Percentiles rank a stretch among this genome's conserved stretches.
Conservation (phyloP, 2,329 filamentous ascomycete genomes). For the Clonostachys sp. region DNA sequence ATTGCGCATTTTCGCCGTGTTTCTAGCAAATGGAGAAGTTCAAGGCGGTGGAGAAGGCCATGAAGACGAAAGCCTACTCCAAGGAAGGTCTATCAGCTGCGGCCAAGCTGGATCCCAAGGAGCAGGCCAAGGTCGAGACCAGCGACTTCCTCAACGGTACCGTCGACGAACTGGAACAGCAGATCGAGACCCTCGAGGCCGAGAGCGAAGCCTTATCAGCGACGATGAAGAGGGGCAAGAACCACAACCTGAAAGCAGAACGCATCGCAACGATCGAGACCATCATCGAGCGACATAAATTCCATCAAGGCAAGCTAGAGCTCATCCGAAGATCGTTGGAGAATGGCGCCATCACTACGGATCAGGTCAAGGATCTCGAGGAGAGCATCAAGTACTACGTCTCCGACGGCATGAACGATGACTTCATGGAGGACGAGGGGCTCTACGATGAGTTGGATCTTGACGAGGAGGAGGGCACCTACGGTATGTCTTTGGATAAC, state of each 20-base stretch:
- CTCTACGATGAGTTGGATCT: slow-evolving; percentile 94
- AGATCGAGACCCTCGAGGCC: slow-evolving; percentile 89
- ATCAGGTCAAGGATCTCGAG: slow-evolving; percentile 82
- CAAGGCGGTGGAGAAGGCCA: slow-evolving; percentile 99
- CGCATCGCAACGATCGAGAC: slow-evolving; percentile 82
- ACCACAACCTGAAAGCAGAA: slow-evolving; percentile 76
- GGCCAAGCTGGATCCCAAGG: slow-evolving; percentile 92
- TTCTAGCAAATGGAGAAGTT: slow-evolving; percentile 96
- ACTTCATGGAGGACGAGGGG: slow-evolving; percentile 90
- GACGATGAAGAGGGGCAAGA: slow-evolving; percentile 93
- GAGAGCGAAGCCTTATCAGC: slow-evolving; percentile 83
- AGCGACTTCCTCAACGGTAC: slow-evolving; percentile 80
- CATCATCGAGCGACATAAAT: slow-evolving; percentile 88
- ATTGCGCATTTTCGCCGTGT: slow-evolving; percentile 1
- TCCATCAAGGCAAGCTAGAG: slow-evolving; percentile 91
- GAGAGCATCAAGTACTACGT: slow-evolving; percentile 96
- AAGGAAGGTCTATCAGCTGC: slow-evolving; percentile 94
- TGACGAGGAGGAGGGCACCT: slow-evolving; percentile 85
- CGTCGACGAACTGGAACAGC: slow-evolving; percentile 89
- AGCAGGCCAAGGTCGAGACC: slow-evolving; percentile 87
- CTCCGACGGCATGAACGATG: slow-evolving; percentile 78
- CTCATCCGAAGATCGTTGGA: slow-evolving; percentile 84
- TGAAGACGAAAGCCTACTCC: slow-evolving; percentile 99
- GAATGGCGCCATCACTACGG: slow-evolving; percentile 84
- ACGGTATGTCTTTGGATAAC: slow-evolving; percentile 73